Conservation (phyloP, 768 basidiomycete species). For the Leccinum barrowsii region DNA sequence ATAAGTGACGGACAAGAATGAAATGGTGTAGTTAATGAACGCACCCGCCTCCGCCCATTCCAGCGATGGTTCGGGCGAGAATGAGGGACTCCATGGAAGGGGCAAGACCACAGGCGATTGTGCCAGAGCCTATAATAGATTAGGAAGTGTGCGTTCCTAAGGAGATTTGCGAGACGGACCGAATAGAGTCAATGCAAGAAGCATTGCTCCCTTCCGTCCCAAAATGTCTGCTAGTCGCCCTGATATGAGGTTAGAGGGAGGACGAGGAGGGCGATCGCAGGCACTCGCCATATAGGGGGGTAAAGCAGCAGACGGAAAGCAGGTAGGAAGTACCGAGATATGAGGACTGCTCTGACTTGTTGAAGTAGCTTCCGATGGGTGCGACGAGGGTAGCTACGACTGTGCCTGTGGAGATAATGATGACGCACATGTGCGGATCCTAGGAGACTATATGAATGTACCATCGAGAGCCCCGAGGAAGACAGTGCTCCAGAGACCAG, state of each 20-base stretch:
- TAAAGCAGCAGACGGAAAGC: slow-evolving; percentile 86
- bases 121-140: slow-evolving; percentile 62
- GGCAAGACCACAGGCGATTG: slow-evolving; percentile 81
- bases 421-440: background rate
- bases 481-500: slow-evolving; percentile 78
- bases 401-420: slow-evolving; percentile 45
- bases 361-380: slow-evolving; percentile 83
- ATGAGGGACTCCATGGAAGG: slow-evolving; percentile 83
- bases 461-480: slow-evolving; percentile 85
- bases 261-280: slow-evolving; percentile 4
- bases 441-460: slow-evolving; percentile 18
- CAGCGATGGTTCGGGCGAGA: slow-evolving; percentile 77
- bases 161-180: slow-evolving; percentile 42
- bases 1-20: slow-evolving; percentile 4
- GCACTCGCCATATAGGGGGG: slow-evolving; percentile 75
- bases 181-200: slow-evolving; percentile 80
- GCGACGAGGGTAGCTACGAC: slow-evolving; percentile 83
- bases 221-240: slow-evolving; percentile 82
- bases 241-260: slow-evolving; percentile 33
- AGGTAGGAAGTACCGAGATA: slow-evolving; percentile 90
- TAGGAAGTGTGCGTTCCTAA: slow-evolving; percentile 13
- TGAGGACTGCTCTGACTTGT: slow-evolving; percentile 73
- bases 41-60: slow-evolving; percentile 90
- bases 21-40: slow-evolving; percentile 25
- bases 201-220: slow-evolving; percentile 83